Evolutionary conservation across 2,329 filamentous ascomycete genomes (phyloP), one percentile per base, ranked within the genome.

Genomic region (Cladophialophora chaetospira): DNA sequence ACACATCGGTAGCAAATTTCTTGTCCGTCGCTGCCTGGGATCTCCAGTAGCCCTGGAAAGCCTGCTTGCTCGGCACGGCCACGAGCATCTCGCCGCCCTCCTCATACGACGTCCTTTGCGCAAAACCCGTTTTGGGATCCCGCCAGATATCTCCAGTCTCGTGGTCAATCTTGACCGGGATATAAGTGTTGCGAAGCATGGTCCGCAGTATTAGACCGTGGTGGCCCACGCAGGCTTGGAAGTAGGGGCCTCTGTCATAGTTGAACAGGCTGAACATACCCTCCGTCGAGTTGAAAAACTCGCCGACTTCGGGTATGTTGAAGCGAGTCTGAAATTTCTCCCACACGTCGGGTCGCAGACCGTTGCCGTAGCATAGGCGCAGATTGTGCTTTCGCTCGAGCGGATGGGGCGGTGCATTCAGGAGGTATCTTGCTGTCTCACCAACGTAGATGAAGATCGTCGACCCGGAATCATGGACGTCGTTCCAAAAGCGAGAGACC

Each of bases 41-140:
- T 57, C 85, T 84, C 71, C 87, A 90, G 73, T 96, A 96, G 1
- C 91, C 91, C 68, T 91, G 88, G 75, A 91, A 96, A 10, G 81
- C 82, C 28, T 78, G 77, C 29, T 77, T 72, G 46, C 87, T 82
- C 63, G 91, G 81, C 0, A 78, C 73, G 0, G 85, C 73, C 25
- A 92, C 87, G 2, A 96, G 76, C 11, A 92, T 88, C 72, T 93
- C 88, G n/a, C 88, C 88, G 3, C 88, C 88, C 38, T 83, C 77
- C 11, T 84, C 82, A 67, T 88, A 88, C 0, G 84, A 71, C 47
- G 81, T 79, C 25, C 87, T 80, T 26, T 74, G 75, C 0, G 82
- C 88, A 60, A 89, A 88, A 0, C 88, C 87, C 0, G 87, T 90
- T 63, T 80, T 79, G 0, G 83, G 77, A 67, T 91, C 82, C 11